phyloP scores from a whole-genome alignment of 352 stramenopile genomes.

The Phytophthora meadii region DNA sequence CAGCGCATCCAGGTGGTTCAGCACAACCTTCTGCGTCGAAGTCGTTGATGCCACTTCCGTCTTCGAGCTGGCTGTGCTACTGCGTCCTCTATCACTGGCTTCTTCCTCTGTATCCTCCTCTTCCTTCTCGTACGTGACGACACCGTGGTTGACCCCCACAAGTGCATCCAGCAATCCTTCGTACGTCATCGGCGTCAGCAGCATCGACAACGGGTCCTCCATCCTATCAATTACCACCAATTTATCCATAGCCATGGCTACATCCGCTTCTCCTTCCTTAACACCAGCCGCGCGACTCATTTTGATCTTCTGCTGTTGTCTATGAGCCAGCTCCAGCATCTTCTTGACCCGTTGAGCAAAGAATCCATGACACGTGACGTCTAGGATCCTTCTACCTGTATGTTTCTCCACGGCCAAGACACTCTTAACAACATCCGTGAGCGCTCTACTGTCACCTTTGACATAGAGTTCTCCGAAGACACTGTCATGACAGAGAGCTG shows the following conservation, averaged over 20 bases:
- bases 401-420: conserved; percentile 65
- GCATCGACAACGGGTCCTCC: conserved; percentile 82
- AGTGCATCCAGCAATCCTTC: conserved; percentile 80
- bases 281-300: conserved; percentile 19
- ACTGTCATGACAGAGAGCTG: conserved; percentile 66
- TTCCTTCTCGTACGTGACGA: conserved; percentile 66
- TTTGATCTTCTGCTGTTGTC: conserved; percentile 43
- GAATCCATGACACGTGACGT: conserved; percentile 59
- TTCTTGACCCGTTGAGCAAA: conserved; percentile 64
- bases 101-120: conserved; percentile 34
- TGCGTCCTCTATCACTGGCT: conserved; percentile 13
- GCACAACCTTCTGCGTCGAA: conserved; percentile 58
- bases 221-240: conserved; percentile 78
- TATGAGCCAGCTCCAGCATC: conserved; percentile 67
- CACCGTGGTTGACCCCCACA: conserved; percentile 75
- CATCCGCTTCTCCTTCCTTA: conserved; percentile 7
- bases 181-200: conserved; percentile 87
- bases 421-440: conserved; percentile 75
- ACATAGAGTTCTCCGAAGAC: conserved; percentile 81
- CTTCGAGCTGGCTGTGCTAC: conserved; percentile 7
- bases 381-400: conserved; percentile 37
- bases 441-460: conserved; percentile 56
- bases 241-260: conserved; percentile 47
- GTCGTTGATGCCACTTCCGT: conserved; percentile 3
- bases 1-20: conserved; percentile 76